Evolutionary conservation across 2,329 filamentous ascomycete species (phyloP).

Genomic region (Rutstroemia sp.): DNA sequence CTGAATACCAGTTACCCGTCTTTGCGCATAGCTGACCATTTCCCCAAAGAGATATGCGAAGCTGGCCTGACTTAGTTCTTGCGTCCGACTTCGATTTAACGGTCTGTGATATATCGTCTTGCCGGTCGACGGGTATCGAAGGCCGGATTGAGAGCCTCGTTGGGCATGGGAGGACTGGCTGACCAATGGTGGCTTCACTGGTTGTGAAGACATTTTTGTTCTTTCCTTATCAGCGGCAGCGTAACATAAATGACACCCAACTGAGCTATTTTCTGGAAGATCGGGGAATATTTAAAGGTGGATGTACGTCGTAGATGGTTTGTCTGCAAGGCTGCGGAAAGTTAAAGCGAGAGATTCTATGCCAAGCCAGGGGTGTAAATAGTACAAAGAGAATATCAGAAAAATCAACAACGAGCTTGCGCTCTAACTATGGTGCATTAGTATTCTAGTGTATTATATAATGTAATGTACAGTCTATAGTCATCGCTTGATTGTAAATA

Average conservation of each 20-base stretch:
- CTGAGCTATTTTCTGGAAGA: too few relatives aligned
- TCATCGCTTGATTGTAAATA: too few relatives aligned
- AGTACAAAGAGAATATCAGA: too few relatives aligned
- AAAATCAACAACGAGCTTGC: not conserved
- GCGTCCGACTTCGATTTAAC: conserved; percentile 79
- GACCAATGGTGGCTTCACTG: conserved; percentile 22
- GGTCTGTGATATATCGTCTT: conserved; percentile 98
- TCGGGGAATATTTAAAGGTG: not conserved
- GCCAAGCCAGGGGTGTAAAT: not conserved
- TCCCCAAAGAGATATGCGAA: conserved; percentile 96
- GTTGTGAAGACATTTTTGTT: conserved; percentile 28
- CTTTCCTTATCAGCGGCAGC: not conserved
- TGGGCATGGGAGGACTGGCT: conserved; percentile 20
- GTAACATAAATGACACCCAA: too few relatives aligned
- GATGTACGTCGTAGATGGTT: not conserved
- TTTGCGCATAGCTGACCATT: conserved; percentile 93
- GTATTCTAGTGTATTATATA: not conserved
- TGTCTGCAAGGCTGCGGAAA: not conserved
- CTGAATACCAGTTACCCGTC: conserved; percentile 82
- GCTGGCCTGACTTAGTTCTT: conserved; percentile 84
- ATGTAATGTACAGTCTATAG: not conserved
- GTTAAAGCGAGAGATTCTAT: not conserved
- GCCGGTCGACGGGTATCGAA: conserved; percentile 84
- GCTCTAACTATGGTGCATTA: too few relatives aligned
- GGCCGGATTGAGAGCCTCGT: conserved; percentile 42